phyloP scores from a whole-genome alignment of 2,329 filamentous ascomycete species.

The Lasiodiplodia hormozganensis region DNA sequence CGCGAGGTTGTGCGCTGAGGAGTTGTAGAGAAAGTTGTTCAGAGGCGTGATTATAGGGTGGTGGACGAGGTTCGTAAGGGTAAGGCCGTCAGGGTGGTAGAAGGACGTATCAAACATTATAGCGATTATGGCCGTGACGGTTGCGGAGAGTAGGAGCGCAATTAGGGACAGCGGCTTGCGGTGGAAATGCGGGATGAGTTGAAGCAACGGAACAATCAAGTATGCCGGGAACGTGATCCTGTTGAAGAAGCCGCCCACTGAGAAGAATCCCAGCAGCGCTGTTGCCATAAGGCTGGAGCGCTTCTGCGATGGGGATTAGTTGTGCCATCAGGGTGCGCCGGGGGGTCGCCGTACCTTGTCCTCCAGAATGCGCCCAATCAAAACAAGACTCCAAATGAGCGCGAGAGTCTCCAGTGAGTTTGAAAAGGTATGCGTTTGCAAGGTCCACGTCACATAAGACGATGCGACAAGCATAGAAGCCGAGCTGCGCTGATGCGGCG shows the following conservation, averaged over 20 bases:
- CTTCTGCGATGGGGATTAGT: slow-evolving; percentile 62
- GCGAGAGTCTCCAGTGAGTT: slow-evolving; percentile 95
- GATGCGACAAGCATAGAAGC: slow-evolving; percentile 85
- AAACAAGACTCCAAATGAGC: slow-evolving; percentile 90
- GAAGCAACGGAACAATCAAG: slow-evolving; percentile 80
- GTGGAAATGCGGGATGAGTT: slow-evolving; percentile 83
- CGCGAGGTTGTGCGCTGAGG: slow-evolving; percentile 56
- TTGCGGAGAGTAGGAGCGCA: slow-evolving; percentile 68
- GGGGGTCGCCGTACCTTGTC: slow-evolving; percentile 67
- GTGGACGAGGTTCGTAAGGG: slow-evolving; percentile 68
- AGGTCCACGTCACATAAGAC: slow-evolving; percentile 98
- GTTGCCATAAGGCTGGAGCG: slow-evolving; percentile 78
- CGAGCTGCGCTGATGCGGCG: slow-evolving; percentile 68
- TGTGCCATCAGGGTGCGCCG: slow-evolving; percentile 32
- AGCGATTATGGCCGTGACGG: slow-evolving; percentile 73
- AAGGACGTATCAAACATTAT: slow-evolving; percentile 86
- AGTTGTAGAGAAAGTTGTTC: slow-evolving; percentile 62
- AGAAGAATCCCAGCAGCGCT: slow-evolving; percentile 78
- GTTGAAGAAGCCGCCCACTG: slow-evolving; percentile 90
- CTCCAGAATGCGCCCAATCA: slow-evolving; percentile 85
- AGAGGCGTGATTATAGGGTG: slow-evolving; percentile 60
- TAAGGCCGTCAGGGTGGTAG: slow-evolving; percentile 69
- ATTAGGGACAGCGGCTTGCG: slow-evolving; percentile 70
- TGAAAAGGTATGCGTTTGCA: slow-evolving; percentile 97
- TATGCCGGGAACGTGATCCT: slow-evolving; percentile 97